phyloP scores from a whole-genome alignment of 2,329 filamentous ascomycete species.

The Fusarium decemcellulare region DNA sequence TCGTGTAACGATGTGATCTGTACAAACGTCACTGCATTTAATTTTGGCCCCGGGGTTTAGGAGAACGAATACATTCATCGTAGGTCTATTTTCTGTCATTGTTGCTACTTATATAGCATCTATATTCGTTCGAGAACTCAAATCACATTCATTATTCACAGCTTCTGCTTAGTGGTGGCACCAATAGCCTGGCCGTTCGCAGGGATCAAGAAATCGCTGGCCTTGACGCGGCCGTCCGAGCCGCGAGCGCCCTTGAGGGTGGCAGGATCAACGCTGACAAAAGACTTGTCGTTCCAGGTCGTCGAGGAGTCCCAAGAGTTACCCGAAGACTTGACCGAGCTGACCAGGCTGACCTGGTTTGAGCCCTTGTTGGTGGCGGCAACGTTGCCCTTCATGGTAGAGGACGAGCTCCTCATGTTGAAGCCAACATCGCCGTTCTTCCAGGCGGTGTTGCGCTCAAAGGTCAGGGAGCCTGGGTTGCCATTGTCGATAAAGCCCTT shows the following conservation, averaged over 20 bases:
- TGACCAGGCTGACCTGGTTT: conserved; percentile 25
- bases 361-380: conserved; percentile 46
- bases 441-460: conserved; percentile 62
- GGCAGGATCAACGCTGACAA: conserved; percentile 54
- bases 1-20: too few relatives aligned
- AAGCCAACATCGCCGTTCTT: conserved; percentile 55
- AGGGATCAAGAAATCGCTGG: conserved; percentile 59
- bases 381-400: conserved; percentile 56
- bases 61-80: too few relatives aligned
- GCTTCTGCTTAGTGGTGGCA: conserved; percentile 37
- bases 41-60: too few relatives aligned
- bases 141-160: not conserved
- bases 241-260: conserved; percentile 55
- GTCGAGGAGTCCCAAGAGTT: conserved; percentile 60
- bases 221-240: conserved; percentile 56
- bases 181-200: conserved; percentile 46
- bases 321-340: conserved; percentile 46
- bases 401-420: conserved; percentile 42
- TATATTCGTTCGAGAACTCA: not conserved
- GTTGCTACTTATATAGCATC: too few relatives aligned
- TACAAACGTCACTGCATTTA: too few relatives aligned
- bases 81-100: too few relatives aligned
- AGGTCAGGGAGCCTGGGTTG: conserved; percentile 56
- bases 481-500: conserved; percentile 64
- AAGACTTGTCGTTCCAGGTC: conserved; percentile 56